These are phyloP conservation scores for Penicillium sp. DNA, from an alignment of 2,329 filamentous ascomycete species.

Conservation along the genomic window DNA sequence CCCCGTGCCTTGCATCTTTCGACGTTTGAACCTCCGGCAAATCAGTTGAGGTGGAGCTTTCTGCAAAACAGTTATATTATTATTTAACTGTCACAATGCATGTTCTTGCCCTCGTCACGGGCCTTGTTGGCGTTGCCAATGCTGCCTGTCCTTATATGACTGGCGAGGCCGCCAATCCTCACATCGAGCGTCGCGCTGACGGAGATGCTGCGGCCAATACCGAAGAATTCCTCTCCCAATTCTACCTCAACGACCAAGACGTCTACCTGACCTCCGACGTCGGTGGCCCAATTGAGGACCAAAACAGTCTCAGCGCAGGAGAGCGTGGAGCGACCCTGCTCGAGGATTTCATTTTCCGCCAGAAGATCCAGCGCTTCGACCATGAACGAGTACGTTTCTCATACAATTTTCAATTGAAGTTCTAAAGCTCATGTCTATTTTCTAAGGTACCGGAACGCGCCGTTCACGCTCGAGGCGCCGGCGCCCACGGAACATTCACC, in stretches of 20 bases:
- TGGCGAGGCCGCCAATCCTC: slow-evolving; percentile 23
- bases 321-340: slow-evolving; percentile 64
- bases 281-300: slow-evolving; percentile 66
- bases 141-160: slow-evolving; percentile 44
- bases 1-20: not conserved
- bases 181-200: slow-evolving; percentile 24
- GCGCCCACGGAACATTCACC: slow-evolving; percentile 68
- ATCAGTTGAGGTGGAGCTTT: not conserved
- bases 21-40: not conserved
- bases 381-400: slow-evolving; percentile 71
- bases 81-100: slow-evolving; percentile 23
- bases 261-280: slow-evolving; percentile 63
- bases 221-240: slow-evolving; percentile 44
- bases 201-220: slow-evolving; percentile 30
- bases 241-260: slow-evolving; percentile 52
- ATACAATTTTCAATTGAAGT: not conserved
- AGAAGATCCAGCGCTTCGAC: slow-evolving; percentile 69
- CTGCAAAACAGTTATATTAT: not conserved
- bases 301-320: slow-evolving; percentile 65
- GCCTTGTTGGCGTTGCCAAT: slow-evolving; percentile 35
- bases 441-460: slow-evolving; percentile 59
- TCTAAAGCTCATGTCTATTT: slow-evolving; percentile 1
- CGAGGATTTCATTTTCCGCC: slow-evolving; percentile 70
- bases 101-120: slow-evolving; percentile 22
- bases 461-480: slow-evolving; percentile 66